Evolutionary conservation across 2,329 filamentous ascomycete genomes (phyloP), one percentile per base, ranked within the genome.

Genomic region (Colletotrichum sp.): DNA sequence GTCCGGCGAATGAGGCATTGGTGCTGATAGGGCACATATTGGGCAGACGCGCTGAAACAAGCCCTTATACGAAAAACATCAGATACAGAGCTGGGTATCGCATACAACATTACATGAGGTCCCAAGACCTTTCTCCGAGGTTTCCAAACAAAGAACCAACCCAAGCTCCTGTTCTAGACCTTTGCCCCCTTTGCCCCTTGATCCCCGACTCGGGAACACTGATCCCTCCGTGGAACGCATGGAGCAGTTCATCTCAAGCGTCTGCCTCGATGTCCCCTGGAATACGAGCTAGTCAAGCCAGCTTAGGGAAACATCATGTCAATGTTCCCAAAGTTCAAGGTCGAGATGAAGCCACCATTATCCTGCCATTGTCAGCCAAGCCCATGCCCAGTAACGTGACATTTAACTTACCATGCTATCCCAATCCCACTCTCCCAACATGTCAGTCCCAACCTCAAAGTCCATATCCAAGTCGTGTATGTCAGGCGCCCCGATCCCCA

Each of bases 351-450:
- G 1, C 71, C 74, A 4, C 69, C 38, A 30, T 70, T 71, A 18
- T 73, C 67, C 62, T 73, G 28, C 10, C 9, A 16, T 79, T 80
- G 24, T 75, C 30, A 80, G 81, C 26, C 9, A 3, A 81, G 81
- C 68, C 70, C 65, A n/a, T 26, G 9, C 9, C 24, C 26, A 56
- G 16, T 5, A n/a, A n/a, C n/a, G n/a, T n/a, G n/a, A n/a, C n/a
- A n/a, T n/a, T 76, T 72, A 78, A 82, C 75, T 81, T 81, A 86
- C 48, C 85, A 77, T 56, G 13, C 82, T 79, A 8, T 81, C 81
- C 78, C 79, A 80, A 2, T 77, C 79, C 81, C 80, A 82, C 21
- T 81, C 81, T 3, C 76, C 77, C 74, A 81, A 76, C 78, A 80
- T 79, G 30, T 75, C 67, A 26, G 70, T 66, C 1, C 69, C 71